These are phyloP conservation scores for Serpula lacrymans DNA, from an alignment of 768 basidiomycete genomes.

Conservation along the genomic window DNA sequence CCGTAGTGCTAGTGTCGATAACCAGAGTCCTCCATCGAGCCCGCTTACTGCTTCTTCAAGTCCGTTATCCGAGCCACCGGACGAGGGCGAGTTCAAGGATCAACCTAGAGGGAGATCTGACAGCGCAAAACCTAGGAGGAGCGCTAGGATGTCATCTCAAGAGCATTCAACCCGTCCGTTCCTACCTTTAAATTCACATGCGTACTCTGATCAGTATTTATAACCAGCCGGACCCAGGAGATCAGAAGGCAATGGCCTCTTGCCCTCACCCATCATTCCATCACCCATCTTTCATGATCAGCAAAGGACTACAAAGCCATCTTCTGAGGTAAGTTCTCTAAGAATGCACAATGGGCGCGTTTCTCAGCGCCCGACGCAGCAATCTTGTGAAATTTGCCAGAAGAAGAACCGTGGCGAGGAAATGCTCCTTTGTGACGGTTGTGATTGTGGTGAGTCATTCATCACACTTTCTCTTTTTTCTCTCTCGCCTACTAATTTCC, in stretches of 20 bases:
- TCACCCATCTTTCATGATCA: slow-evolving; percentile 49
- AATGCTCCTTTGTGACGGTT: slow-evolving; percentile 90
- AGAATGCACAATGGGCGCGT: slow-evolving; percentile 17
- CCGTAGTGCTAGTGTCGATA: slow-evolving; percentile 35
- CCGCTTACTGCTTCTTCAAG: slow-evolving; percentile 78
- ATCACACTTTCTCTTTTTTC: slow-evolving; percentile 7
- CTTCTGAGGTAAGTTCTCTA: slow-evolving; percentile 46
- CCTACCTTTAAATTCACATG: not conserved
- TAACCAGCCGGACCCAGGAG: slow-evolving; percentile 33
- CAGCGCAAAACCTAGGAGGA: slow-evolving; percentile 46
- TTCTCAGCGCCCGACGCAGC: slow-evolving; percentile 40
- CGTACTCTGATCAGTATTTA: slow-evolving; percentile 9
- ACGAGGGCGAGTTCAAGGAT: slow-evolving; percentile 66
- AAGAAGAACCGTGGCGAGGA: slow-evolving; percentile 84
- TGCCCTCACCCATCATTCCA: slow-evolving; percentile 36
- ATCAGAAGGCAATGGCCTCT: slow-evolving; percentile 12
- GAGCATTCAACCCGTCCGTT: slow-evolving; percentile 45
- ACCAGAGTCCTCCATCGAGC: slow-evolving; percentile 63
- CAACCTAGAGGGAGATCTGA: slow-evolving; percentile 40
- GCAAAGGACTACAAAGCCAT: slow-evolving; percentile 41
- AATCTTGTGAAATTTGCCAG: slow-evolving; percentile 91
- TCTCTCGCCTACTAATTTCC: slow-evolving; percentile 12
- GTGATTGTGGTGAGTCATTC: slow-evolving; percentile 62
- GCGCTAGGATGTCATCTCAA: slow-evolving; percentile 47
- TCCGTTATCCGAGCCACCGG: slow-evolving; percentile 74